Percentiles rank a stretch among this genome's conserved stretches.
Evolutionary conservation across 2,329 filamentous ascomycete species (phyloP).

Genomic region (Bisporella sp.): DNA sequence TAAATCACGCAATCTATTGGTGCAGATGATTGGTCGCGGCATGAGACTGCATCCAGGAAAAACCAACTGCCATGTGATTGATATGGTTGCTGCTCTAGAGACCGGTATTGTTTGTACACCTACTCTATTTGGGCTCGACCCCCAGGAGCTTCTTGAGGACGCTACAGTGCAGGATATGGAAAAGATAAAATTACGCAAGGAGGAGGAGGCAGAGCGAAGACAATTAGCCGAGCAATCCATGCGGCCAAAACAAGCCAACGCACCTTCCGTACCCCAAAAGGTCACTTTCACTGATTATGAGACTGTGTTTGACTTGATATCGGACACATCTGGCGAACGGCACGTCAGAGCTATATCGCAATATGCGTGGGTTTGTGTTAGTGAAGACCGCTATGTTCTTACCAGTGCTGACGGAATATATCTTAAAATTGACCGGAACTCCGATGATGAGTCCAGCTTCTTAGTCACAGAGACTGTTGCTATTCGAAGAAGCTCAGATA

Average conservation of each 20-base stretch:
- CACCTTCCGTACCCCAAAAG: slow-evolving; percentile 6
- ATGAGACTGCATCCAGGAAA: slow-evolving; percentile 80
- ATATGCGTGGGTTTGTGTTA: slow-evolving; percentile 77
- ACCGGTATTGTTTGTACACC: slow-evolving; percentile 85
- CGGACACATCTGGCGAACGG: slow-evolving; percentile 70
- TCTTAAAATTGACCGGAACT: slow-evolving; percentile 39
- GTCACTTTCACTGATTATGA: slow-evolving; percentile 80
- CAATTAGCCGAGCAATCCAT: slow-evolving; percentile 3
- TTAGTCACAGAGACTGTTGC: slow-evolving; percentile 30
- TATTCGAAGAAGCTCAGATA: slow-evolving; percentile 4
- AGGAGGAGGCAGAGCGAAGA: slow-evolving; percentile 31
- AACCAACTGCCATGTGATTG: slow-evolving; percentile 86
- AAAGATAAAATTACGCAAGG: slow-evolving; percentile 41
- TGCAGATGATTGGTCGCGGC: slow-evolving; percentile 96
- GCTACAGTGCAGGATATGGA: slow-evolving; percentile 57
- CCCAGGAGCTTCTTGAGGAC: slow-evolving; percentile 65
- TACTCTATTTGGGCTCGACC: slow-evolving; percentile 88
- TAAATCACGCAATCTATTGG: slow-evolving; percentile 81
- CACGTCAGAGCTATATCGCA: slow-evolving; percentile 72
- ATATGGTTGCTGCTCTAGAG: slow-evolving; percentile 83
- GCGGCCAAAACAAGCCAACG: background rate
- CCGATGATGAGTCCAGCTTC: slow-evolving; percentile 17
- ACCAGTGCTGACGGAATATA: slow-evolving; percentile 57
- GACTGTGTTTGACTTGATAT: slow-evolving; percentile 83
- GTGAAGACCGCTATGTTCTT: slow-evolving; percentile 64